Percentiles rank a stretch among this genome's conserved stretches.
phyloP scores from a whole-genome alignment of 805 yeast genomes.

The Torulaspora quercuum region DNA sequence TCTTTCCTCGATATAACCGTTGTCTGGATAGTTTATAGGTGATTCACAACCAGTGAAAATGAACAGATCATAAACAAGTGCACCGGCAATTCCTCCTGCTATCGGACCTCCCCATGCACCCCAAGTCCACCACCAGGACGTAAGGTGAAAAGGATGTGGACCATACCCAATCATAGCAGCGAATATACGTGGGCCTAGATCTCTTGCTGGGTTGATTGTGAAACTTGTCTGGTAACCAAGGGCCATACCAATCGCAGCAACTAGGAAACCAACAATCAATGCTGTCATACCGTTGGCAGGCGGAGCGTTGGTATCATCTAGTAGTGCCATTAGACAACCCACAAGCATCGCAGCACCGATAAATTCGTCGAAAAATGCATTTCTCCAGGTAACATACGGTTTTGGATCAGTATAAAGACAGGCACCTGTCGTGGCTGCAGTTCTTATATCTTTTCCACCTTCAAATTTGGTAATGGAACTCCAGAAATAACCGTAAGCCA shows the following conservation, averaged over 20 bases:
- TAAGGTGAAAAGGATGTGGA: slow-evolving; percentile 21
- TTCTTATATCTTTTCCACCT: slow-evolving; percentile 20
- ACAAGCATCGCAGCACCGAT: slow-evolving; percentile 42
- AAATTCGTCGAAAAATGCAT: slow-evolving; percentile 44
- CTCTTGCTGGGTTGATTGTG: slow-evolving; percentile 49
- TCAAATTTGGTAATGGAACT: slow-evolving; percentile 28
- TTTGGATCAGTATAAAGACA: slow-evolving; percentile 44
- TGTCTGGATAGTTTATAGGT: slow-evolving; percentile 40
- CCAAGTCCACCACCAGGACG: slow-evolving; percentile 39
- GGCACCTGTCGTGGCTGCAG: slow-evolving; percentile 35
- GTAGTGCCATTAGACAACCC: slow-evolving; percentile 42
- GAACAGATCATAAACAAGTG: slow-evolving; percentile 42
- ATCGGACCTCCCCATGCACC: slow-evolving; percentile 40
- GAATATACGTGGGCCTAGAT: slow-evolving; percentile 46
- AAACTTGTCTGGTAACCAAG: slow-evolving; percentile 48
- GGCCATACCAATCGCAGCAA: slow-evolving; percentile 43
- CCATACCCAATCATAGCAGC: slow-evolving; percentile 43
- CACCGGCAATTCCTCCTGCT: slow-evolving; percentile 45
- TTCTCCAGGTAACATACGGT: slow-evolving; percentile 37
- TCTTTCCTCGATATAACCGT: slow-evolving; percentile 22
- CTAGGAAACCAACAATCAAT: slow-evolving; percentile 40
- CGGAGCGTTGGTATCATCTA: slow-evolving; percentile 43
- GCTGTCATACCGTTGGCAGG: slow-evolving; percentile 41
- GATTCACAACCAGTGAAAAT: slow-evolving; percentile 45
- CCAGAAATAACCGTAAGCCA: slow-evolving; percentile 43